Base-by-base conservation (phyloP, 495 filamentous ascomycete genomes). In the Clohesyomyces aquaticus region DNA sequence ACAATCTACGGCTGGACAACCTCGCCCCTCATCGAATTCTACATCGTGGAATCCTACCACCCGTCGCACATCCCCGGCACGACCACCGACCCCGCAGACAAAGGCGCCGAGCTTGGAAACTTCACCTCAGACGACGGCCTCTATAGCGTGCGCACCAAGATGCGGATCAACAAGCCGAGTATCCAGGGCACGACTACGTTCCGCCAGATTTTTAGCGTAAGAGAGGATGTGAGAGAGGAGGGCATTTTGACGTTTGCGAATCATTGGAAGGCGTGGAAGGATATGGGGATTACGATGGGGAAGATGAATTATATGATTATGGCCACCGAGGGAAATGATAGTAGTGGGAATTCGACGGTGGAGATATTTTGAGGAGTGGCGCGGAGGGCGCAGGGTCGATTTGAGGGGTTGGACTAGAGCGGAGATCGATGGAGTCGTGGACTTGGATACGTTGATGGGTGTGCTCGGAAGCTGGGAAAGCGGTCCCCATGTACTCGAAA, bases 1-100 rank as follows among this genome's bases (percentile, higher is more conserved):
- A 66, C 83, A 47, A 74, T 88, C 62, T 86, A 87, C 70, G 84
- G 84, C 53, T 87, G 83, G 85, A 86, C 83, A 28, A 79, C 74
- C 3, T 77, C 78, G 71, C 85, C 85, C 0, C 77, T 87, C 1
- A 77, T 86, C 56, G 85, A 88, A 64, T 87, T 85, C 75, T 87
- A 87, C 75, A 79, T 88, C 54, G 70, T 87, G 52, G 85, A 87
- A 67, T 73, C 75, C 63, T 85, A 76, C 71, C 82, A 82, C 38
- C 83, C 83, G 19, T 73, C 68, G 78, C 85, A 70, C 83, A 82
- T 16, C 71, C 73, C 48, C 73, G 72, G 41, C 73, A 74, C 45
- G 12, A 25, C 57, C 2, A 21, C 42, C 11, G 60, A 51, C 6
- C 43, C 42, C 21, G 55, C 35, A 23, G 76, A 78, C 3, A 52